Evolutionary conservation across 768 basidiomycete species (phyloP).

Genomic region (Mycena galericulata): DNA sequence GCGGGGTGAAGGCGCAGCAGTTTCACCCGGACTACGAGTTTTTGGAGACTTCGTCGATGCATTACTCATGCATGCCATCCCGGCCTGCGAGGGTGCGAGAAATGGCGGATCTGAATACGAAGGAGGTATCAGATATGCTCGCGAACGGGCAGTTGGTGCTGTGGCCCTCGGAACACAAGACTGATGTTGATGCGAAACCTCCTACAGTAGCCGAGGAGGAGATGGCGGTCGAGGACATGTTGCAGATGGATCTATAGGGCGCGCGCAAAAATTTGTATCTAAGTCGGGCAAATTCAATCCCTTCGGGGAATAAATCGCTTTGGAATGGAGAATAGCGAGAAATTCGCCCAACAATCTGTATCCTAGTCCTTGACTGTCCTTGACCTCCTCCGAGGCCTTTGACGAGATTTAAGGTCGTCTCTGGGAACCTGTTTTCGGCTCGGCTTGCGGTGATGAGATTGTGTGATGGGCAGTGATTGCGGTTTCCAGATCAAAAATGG

Average conservation of each 20-base stretch:
- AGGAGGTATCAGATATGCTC: constrained; percentile 58
- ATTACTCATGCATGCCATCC: constrained; percentile 54
- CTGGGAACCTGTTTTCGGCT: too few relatives aligned
- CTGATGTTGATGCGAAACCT: constrained; percentile 9
- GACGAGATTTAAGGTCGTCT: too few relatives aligned
- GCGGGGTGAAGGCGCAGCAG: constrained; percentile 33
- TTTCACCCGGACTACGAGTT: constrained; percentile 65
- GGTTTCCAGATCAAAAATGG: background rate
- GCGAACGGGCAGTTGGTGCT: constrained; percentile 61
- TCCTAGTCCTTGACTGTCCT: too few relatives aligned
- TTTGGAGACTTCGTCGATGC: constrained; percentile 53
- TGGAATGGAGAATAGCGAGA: too few relatives aligned
- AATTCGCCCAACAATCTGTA: too few relatives aligned
- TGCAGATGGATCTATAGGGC: background rate
- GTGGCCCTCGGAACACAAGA: constrained; percentile 48
- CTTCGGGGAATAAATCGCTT: too few relatives aligned
- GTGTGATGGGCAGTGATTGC: background rate
- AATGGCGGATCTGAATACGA: constrained; percentile 62
- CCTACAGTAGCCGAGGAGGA: constrained; percentile 25
- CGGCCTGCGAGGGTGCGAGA: constrained; percentile 52
- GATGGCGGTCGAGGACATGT: constrained; percentile 20
- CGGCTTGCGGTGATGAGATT: constrained; percentile 1
- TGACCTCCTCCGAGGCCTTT: too few relatives aligned
- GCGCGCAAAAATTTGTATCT: too few relatives aligned
- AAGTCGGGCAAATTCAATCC: too few relatives aligned